Evolutionary conservation across 1,284 basidiomycete genomes (phyloP).

Genomic region (Trichosporon sp.): DNA sequence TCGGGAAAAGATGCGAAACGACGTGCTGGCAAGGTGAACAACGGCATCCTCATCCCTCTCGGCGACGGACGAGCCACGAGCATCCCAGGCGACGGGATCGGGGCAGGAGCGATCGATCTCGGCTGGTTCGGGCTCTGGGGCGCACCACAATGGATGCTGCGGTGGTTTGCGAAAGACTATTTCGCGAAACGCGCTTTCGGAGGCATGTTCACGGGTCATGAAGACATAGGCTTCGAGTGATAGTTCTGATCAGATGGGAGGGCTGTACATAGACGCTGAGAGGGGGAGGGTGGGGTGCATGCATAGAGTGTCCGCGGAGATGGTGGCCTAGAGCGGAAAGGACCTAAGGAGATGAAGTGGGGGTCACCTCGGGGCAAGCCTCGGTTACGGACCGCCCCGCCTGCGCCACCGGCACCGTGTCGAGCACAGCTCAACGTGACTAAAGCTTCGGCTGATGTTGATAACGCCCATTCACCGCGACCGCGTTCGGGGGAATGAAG

Average conservation of each 20-base stretch:
- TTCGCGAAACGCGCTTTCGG: conserved; percentile 10
- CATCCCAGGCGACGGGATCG: conserved; percentile 19
- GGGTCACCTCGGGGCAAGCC: too few species aligned
- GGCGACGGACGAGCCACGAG: conserved; percentile 15
- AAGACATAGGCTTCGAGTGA: neutral
- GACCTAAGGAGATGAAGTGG: too few species aligned
- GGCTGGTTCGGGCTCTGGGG: conserved; percentile 22
- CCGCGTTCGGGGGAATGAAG: conserved; percentile 26
- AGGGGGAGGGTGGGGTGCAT: neutral
- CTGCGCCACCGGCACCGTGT: too few species aligned
- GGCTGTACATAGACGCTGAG: neutral
- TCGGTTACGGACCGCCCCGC: too few species aligned
- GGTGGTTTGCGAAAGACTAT: conserved; percentile 28
- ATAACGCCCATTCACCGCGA: conserved; percentile 33
- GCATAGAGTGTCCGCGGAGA: neutral
- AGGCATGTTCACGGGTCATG: neutral
- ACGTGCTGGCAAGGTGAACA: neutral
- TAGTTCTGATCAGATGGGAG: too few species aligned
- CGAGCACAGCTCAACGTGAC: too few species aligned
- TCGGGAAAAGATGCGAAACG: neutral
- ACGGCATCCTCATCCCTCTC: conserved; percentile 21
- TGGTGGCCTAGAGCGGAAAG: too few species aligned
- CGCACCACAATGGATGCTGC: conserved; percentile 22
- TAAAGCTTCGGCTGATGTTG: neutral
- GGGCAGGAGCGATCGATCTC: conserved; percentile 20